Evolutionary conservation across 2,329 filamentous ascomycete species (phyloP).

Genomic region (Claviceps quebecensis): DNA sequence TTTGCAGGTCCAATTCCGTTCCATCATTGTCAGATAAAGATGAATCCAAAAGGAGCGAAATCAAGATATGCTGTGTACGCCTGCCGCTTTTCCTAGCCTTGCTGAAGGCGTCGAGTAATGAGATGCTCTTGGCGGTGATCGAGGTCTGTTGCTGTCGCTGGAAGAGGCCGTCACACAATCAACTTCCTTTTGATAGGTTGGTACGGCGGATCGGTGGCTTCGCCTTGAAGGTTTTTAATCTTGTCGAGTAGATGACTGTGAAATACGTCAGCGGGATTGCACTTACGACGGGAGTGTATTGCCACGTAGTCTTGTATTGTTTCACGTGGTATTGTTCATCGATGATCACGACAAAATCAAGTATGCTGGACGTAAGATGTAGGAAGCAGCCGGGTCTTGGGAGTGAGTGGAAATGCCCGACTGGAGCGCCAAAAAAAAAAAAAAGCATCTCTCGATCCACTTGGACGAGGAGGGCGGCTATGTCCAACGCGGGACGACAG

Average conservation of each 20-base stretch:
- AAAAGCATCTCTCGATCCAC: constrained; percentile 10
- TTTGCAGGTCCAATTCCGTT: too few relatives aligned
- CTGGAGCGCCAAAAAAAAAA: constrained; percentile 14
- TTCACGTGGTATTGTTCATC: too few relatives aligned
- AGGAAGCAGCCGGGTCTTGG: constrained; percentile 9
- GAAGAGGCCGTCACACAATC: constrained; percentile 17
- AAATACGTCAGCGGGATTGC: constrained; percentile 17
- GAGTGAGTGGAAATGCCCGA: constrained; percentile 13
- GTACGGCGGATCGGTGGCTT: constrained; percentile 11
- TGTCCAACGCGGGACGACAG: constrained; percentile 11
- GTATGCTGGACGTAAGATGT: background rate
- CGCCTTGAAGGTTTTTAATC: constrained; percentile 30
- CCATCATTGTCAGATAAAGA: too few relatives aligned
- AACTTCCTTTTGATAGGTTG: constrained; percentile 33
- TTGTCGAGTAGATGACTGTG: constrained; percentile 42
- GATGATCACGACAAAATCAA: too few relatives aligned
- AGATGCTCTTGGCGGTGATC: background rate
- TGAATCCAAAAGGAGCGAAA: too few relatives aligned
- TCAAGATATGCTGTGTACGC: background rate
- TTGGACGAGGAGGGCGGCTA: constrained; percentile 7
- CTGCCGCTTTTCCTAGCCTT: background rate
- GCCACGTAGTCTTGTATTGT: constrained; percentile 1
- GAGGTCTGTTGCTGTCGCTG: background rate
- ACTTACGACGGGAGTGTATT: constrained; percentile 7
- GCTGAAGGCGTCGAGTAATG: background rate